A percentile compares a stretch with the other conserved stretches of the same genome.
These are phyloP conservation scores for Salix exigua DNA, from an alignment of 345 rosid species.

Conservation along the genomic window DNA sequence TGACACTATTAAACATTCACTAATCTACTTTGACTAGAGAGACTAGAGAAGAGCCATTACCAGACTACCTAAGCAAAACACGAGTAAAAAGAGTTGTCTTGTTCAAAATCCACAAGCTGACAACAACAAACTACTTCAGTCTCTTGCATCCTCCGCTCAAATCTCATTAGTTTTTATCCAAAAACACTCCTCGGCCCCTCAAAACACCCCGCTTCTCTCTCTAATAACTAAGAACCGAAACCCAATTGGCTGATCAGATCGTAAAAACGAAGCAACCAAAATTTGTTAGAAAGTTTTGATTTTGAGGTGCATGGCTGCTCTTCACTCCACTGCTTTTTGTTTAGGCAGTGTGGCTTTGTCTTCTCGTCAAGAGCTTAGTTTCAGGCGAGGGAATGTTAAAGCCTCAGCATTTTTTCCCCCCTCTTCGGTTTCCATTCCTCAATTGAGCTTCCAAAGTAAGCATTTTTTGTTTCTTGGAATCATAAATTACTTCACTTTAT, in stretches of 20 bases:
- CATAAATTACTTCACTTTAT: background rate
- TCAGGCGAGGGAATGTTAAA: conserved; percentile 18
- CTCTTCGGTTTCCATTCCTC: conserved; percentile 19
- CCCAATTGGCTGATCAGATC: background rate
- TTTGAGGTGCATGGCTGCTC: conserved; percentile 39
- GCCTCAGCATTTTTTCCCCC: conserved; percentile 15
- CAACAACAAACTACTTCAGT: background rate
- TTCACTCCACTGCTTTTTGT: conserved; percentile 28
- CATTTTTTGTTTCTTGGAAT: background rate
- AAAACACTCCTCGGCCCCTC: background rate
- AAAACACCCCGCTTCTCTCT: background rate
- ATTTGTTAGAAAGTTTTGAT: background rate
- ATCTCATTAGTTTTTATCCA: background rate
- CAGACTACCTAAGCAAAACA: background rate
- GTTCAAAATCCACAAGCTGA: background rate
- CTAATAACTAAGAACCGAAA: background rate
- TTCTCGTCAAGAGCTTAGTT: conserved; percentile 16
- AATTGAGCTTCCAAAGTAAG: conserved; percentile 24
- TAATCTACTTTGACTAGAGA: no score
- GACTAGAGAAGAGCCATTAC: no score
- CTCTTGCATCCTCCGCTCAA: background rate
- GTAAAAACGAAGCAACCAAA: background rate
- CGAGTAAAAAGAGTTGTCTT: background rate
- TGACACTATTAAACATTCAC: no score
- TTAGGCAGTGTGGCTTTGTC: conserved; percentile 14